phyloP scores from a whole-genome alignment of 768 basidiomycete genomes.

The Cantharellus anzutake region DNA sequence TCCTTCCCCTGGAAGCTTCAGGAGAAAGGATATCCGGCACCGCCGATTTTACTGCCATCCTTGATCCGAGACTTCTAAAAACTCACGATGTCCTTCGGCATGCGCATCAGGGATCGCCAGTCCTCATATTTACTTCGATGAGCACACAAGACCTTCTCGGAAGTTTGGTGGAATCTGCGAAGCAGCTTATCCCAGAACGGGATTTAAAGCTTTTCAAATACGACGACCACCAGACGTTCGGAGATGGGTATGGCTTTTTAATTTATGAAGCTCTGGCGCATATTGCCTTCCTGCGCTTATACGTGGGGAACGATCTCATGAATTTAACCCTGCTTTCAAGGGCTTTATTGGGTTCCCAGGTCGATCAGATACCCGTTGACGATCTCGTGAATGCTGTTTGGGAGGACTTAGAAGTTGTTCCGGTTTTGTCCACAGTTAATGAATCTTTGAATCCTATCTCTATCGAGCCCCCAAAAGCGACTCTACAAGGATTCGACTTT shows the following conservation, averaged over 20 bases:
- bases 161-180: conserved; percentile 38
- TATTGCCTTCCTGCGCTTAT: conserved; percentile 71
- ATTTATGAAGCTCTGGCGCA: conserved; percentile 42
- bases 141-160: conserved; percentile 48
- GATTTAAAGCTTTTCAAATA: not conserved
- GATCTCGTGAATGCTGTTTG: conserved; percentile 27
- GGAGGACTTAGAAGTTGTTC: conserved; percentile 42
- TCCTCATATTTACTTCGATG: conserved; percentile 66
- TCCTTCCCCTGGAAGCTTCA: conserved; percentile 33
- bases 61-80: conserved; percentile 62
- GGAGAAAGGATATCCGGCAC: conserved; percentile 20
- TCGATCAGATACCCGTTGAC: conserved; percentile 26
- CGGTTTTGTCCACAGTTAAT: conserved; percentile 13
- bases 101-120: conserved; percentile 43
- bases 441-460: conserved; percentile 16
- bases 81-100: conserved; percentile 52
- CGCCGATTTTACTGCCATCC: conserved; percentile 54
- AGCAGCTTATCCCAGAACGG: conserved; percentile 21
- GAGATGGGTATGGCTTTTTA: not conserved
- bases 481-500: conserved; percentile 40
- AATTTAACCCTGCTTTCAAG: conserved; percentile 22
- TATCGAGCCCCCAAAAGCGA: conserved; percentile 11
- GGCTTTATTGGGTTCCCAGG: conserved; percentile 24
- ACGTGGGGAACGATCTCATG: conserved; percentile 42
- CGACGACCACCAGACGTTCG: not conserved